Conservation (phyloP, 352 stramenopile species). For the Globisporangium uncinulatum region DNA sequence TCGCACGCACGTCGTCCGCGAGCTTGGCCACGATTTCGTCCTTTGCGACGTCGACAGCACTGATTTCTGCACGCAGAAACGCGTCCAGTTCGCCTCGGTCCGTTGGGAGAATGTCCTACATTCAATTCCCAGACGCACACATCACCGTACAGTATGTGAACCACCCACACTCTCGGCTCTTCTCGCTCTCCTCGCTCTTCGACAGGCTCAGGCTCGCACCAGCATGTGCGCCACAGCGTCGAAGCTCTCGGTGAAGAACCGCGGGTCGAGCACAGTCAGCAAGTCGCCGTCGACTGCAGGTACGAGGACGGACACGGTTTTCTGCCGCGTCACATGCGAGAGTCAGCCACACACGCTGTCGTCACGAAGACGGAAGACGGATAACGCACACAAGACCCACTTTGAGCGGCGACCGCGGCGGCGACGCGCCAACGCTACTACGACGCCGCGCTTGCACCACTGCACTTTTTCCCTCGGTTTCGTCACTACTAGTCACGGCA, state of each 20-base stretch:
- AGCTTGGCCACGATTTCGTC: constrained; percentile 68
- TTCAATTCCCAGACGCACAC: not conserved
- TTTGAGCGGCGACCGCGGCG: constrained; percentile 28
- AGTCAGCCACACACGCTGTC: not conserved
- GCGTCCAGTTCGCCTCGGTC: constrained; percentile 39
- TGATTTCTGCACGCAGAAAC: constrained; percentile 81
- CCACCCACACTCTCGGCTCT: not conserved
- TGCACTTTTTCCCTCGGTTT: constrained; percentile 13
- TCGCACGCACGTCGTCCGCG: constrained; percentile 78
- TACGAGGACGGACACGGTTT: constrained; percentile 46
- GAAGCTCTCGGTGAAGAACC: constrained; percentile 80
- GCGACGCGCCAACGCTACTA: constrained; percentile 12
- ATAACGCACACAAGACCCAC: constrained; percentile 9
- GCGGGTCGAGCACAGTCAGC: constrained; percentile 61
- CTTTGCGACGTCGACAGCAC: constrained; percentile 72
- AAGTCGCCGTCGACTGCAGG: constrained; percentile 61
- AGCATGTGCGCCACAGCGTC: constrained; percentile 63
- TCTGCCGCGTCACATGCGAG: not conserved
- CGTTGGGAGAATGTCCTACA: constrained; percentile 60
- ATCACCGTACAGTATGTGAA: not conserved
- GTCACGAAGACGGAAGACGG: not conserved
- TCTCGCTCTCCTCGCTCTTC: not conserved
- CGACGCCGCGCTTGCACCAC: not conserved
- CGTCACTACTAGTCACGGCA: not conserved
- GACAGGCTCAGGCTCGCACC: constrained; percentile 19